Evolutionary conservation across 2,329 filamentous ascomycete genomes (phyloP).

Genomic region (Botryotinia calthae): DNA sequence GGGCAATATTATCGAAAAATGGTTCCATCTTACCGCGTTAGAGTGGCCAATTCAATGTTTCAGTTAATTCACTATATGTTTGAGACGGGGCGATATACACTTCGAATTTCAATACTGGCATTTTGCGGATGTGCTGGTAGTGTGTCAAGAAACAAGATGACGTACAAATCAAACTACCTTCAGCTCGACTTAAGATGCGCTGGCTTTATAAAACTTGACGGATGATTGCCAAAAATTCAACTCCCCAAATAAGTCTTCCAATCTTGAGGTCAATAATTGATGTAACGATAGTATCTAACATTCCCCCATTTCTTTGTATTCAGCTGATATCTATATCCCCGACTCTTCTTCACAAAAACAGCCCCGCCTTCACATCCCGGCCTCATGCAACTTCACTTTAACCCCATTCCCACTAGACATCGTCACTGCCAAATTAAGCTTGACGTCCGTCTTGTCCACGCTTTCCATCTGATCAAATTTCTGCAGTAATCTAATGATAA

Average conservation of each 20-base stretch:
- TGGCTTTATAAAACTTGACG: no score
- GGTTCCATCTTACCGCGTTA: background rate
- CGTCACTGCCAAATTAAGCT: constrained; percentile 33
- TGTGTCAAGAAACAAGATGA: no score
- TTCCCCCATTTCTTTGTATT: no score
- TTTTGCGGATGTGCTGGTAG: no score
- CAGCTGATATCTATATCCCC: background rate
- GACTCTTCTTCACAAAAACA: background rate
- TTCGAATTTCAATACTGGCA: background rate
- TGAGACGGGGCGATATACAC: no score
- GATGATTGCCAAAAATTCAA: no score
- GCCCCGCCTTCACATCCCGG: background rate
- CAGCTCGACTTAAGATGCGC: no score
- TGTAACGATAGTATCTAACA: no score
- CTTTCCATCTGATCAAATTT: constrained; percentile 27
- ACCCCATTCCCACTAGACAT: constrained; percentile 39
- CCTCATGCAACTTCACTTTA: constrained; percentile 32
- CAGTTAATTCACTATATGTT: background rate
- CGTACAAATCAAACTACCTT: no score
- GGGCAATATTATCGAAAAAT: background rate
- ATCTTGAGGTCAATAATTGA: no score
- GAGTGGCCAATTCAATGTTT: background rate
- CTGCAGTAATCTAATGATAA: constrained; percentile 39
- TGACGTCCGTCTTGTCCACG: constrained; percentile 36
- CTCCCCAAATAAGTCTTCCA: no score